phyloP scores from a whole-genome alignment of 768 basidiomycete species.

The Termitomyces sp. region DNA sequence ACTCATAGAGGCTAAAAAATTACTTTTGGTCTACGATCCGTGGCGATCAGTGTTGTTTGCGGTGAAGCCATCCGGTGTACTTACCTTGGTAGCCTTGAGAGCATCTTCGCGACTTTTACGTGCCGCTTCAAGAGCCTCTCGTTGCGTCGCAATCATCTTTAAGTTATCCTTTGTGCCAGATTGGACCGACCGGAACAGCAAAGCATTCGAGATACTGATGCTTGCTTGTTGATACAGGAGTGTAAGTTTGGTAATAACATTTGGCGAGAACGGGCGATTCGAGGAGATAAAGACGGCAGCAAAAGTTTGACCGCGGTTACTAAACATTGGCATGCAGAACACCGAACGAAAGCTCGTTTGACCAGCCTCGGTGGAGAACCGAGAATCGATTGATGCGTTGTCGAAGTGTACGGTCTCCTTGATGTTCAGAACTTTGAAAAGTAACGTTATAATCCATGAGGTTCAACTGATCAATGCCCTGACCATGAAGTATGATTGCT shows the following conservation, averaged over 20 bases:
- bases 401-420: slow-evolving; percentile 57
- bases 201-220: slow-evolving; percentile 68
- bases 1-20: slow-evolving; percentile 73
- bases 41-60: not conserved
- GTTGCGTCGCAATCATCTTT: slow-evolving; percentile 71
- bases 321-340: slow-evolving; percentile 66
- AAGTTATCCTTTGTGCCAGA: slow-evolving; percentile 68
- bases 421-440: slow-evolving; percentile 49
- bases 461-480: slow-evolving; percentile 13
- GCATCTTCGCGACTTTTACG: slow-evolving; percentile 68
- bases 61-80: not conserved
- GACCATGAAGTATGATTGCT: slow-evolving; percentile 63
- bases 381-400: slow-evolving; percentile 58
- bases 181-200: slow-evolving; percentile 72
- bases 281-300: slow-evolving; percentile 66
- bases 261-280: slow-evolving; percentile 57
- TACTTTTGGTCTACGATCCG: slow-evolving; percentile 61
- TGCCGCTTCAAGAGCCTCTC: slow-evolving; percentile 64
- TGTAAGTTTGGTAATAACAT: slow-evolving; percentile 54
- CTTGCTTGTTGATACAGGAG: slow-evolving; percentile 70
- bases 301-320: slow-evolving; percentile 71
- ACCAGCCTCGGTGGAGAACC: slow-evolving; percentile 63
- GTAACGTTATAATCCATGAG: not conserved
- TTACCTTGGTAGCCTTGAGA: slow-evolving; percentile 67
- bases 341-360: slow-evolving; percentile 57